Evolutionary conservation across 495 filamentous ascomycete species (phyloP).

Genomic region (Talaromyces adpressus): DNA sequence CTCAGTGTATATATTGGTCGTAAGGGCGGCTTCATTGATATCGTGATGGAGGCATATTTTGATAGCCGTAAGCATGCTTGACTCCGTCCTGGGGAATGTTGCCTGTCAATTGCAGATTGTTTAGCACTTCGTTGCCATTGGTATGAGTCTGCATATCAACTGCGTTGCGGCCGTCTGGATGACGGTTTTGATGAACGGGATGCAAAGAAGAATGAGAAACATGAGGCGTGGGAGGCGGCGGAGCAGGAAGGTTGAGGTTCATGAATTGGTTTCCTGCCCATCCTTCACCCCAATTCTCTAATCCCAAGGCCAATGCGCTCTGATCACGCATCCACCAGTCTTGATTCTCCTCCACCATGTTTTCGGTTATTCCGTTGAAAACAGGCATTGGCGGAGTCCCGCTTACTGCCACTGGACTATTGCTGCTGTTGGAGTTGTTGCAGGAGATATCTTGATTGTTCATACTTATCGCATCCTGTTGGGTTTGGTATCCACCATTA

Average conservation of each 20-base stretch:
- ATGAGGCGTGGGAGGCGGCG: background rate
- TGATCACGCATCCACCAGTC: constrained; percentile 54
- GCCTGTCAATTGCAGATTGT: background rate
- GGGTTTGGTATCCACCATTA: background rate
- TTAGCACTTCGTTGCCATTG: background rate
- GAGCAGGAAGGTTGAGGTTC: background rate
- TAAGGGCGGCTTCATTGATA: background rate
- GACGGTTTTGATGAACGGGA: background rate
- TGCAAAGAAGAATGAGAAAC: background rate
- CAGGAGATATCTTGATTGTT: constrained; percentile 1
- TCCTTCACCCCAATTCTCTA: constrained; percentile 41
- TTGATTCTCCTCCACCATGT: constrained; percentile 46
- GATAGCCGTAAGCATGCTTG: background rate
- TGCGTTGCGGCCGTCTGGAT: background rate
- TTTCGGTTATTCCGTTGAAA: constrained; percentile 38
- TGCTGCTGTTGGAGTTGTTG: constrained; percentile 14
- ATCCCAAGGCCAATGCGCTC: constrained; percentile 32
- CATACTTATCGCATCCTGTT: background rate
- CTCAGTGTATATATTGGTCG: background rate
- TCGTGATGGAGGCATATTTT: background rate
- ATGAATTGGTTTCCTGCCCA: constrained; percentile 11
- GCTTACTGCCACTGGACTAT: constrained; percentile 11
- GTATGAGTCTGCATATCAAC: background rate
- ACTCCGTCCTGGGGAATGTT: background rate
- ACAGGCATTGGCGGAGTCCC: constrained; percentile 27